phyloP scores from a whole-genome alignment of 805 yeast species.

The Torulaspora franciscae region DNA sequence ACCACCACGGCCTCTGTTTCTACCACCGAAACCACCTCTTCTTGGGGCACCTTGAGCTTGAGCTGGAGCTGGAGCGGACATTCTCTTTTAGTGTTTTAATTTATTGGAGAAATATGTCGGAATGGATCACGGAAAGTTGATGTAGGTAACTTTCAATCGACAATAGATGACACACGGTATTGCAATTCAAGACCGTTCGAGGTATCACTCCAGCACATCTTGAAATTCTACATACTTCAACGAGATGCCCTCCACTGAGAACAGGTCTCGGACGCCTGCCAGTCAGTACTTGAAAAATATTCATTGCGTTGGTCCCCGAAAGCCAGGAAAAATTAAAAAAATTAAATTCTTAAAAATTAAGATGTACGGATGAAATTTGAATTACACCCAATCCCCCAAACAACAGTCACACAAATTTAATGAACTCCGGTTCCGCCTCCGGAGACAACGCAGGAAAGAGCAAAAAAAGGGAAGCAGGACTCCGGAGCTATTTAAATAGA shows the following conservation, averaged over 20 bases:
- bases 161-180: conserved; percentile 18
- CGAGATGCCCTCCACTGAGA: neutral
- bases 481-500: conserved; percentile 3
- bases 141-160: conserved; percentile 53
- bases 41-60: conserved; percentile 30
- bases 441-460: neutral
- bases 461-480: neutral
- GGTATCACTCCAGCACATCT: neutral
- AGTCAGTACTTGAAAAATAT: neutral
- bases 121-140: conserved; percentile 50
- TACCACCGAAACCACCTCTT: conserved; percentile 51
- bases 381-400: neutral
- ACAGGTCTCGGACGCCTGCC: too few relatives aligned
- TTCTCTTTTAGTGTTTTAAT: conserved; percentile 17
- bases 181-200: neutral
- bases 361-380: neutral
- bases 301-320: neutral
- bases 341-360: neutral
- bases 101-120: conserved; percentile 36
- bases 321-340: neutral
- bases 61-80: conserved; percentile 43
- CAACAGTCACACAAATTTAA: neutral
- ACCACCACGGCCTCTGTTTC: conserved; percentile 54
- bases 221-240: neutral
- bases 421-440: neutral